Evolutionary conservation across 768 basidiomycete genomes (phyloP), one percentile per base, ranked within the genome.

Genomic region (Hirschioporus abietinus): DNA sequence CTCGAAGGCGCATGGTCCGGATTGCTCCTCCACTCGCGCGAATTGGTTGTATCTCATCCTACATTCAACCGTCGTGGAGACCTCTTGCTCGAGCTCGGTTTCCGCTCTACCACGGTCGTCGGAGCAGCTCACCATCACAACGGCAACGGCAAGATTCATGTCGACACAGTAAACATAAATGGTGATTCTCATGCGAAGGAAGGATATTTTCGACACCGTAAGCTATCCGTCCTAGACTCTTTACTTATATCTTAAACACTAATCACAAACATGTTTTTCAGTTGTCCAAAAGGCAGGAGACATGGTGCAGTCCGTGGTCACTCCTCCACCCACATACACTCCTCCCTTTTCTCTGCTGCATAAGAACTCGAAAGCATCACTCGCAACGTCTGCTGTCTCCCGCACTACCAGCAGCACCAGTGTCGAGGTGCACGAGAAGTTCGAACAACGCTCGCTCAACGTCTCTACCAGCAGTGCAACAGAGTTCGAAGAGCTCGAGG

Each of bases 61-160:
- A 70, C 72, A 3, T 77, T 77, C 72, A 76, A 73, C 68, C 35
- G 64, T 63, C 62, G 70, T 34, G 76, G 76, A 42, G 76, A 77
- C 66, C 64, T 77, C 26, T 57, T 76, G 17, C 74, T 76, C 69
- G 73, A 76, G 67, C 70, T 76, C 20, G 69, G 70, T 30, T 70
- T 68, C 17, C 69, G 42, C 15, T 52, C 42, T 15, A 20, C 12
- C 12, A 1, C 12, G 12, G 42, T 52, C 12, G 42, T 20, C 20
- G 42, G 15, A 20, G 42, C 12, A 52, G 6, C 15, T 12, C 42
- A 6, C 35, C 35, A 36, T 20, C 4, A 6, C 12, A 12, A 52
- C 12, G 15, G 20, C 12, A 52, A 52, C 42, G 42, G 42, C 4
- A 52, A 52, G 42, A 52, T 52, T 15, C 42, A 52, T 52, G 42